These are phyloP conservation scores for Elongisporangium anandrum DNA, from an alignment of 352 stramenopile species.

Conservation along the genomic window DNA sequence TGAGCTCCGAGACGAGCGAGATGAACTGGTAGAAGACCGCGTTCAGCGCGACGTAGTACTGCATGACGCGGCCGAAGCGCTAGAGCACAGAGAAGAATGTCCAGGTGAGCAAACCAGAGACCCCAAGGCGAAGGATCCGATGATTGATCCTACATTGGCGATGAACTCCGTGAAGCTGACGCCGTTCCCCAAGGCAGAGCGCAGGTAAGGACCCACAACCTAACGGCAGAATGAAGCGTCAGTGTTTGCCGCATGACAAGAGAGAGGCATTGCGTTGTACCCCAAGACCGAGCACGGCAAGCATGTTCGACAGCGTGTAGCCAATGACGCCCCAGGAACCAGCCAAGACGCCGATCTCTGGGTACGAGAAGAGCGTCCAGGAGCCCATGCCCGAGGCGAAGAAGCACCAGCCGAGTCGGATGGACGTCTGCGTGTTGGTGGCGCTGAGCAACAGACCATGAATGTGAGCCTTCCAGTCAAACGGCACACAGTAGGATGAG, in stretches of 20 bases:
- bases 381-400: constrained; percentile 76
- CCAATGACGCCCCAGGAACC: constrained; percentile 74
- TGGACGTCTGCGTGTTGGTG: constrained; percentile 55
- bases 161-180: constrained; percentile 74
- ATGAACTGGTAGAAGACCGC: constrained; percentile 84
- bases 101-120: not conserved
- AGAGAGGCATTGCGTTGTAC: constrained; percentile 11
- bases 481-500: not conserved
- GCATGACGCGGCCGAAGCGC: constrained; percentile 61
- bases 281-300: constrained; percentile 52
- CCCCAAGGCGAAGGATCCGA: not conserved
- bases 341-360: constrained; percentile 64
- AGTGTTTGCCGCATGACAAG: not conserved
- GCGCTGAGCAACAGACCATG: constrained; percentile 21
- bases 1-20: constrained; percentile 68
- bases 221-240: constrained; percentile 2
- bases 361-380: constrained; percentile 74
- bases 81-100: constrained; percentile 15
- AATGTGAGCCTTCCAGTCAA: not conserved
- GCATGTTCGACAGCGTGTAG: constrained; percentile 59
- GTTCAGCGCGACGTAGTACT: constrained; percentile 61
- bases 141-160: constrained; percentile 21
- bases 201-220: constrained; percentile 50
- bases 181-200: constrained; percentile 58
- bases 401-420: constrained; percentile 72